Percentiles rank a stretch among this genome's conserved stretches.
phyloP scores from a whole-genome alignment of 1,139 yeast genomes.

The Suhomyces anneliseae region DNA sequence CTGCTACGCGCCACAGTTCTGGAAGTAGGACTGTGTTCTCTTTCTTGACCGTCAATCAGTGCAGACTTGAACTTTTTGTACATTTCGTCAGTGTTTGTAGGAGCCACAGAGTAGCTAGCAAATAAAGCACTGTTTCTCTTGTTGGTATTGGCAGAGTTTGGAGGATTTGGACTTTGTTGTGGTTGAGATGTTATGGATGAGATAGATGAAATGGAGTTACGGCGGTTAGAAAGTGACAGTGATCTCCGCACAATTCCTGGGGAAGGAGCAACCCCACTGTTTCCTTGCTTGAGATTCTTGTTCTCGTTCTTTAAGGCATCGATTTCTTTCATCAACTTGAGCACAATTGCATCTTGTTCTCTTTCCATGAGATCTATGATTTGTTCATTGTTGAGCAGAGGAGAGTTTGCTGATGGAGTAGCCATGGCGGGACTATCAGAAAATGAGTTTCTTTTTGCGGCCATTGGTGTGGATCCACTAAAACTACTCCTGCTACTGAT shows the following conservation, averaged over 20 bases:
- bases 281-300: constrained; percentile 22
- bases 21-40: constrained; percentile 15
- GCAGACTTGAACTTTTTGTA: constrained; percentile 10
- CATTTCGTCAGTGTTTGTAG: constrained; percentile 10
- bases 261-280: background rate
- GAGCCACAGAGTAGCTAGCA: constrained; percentile 12
- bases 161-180: constrained; percentile 1
- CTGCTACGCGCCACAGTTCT: constrained; percentile 12
- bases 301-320: constrained; percentile 54
- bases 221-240: constrained; percentile 15
- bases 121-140: constrained; percentile 15
- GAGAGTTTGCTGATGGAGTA: background rate
- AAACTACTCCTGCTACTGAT: constrained; percentile 10
- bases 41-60: constrained; percentile 6
- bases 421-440: constrained; percentile 7
- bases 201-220: constrained; percentile 15
- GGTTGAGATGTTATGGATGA: constrained; percentile 10
- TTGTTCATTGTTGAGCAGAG: constrained; percentile 32
- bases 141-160: constrained; percentile 6
- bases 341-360: constrained; percentile 67
- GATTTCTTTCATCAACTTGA: constrained; percentile 58
- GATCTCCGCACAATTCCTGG: constrained; percentile 12
- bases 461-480: constrained; percentile 11
- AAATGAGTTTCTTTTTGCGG: constrained; percentile 12
- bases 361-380: constrained; percentile 64